Evolutionary conservation across 1,284 basidiomycete species (phyloP).

Genomic region (Singerocomus inundabilis): DNA sequence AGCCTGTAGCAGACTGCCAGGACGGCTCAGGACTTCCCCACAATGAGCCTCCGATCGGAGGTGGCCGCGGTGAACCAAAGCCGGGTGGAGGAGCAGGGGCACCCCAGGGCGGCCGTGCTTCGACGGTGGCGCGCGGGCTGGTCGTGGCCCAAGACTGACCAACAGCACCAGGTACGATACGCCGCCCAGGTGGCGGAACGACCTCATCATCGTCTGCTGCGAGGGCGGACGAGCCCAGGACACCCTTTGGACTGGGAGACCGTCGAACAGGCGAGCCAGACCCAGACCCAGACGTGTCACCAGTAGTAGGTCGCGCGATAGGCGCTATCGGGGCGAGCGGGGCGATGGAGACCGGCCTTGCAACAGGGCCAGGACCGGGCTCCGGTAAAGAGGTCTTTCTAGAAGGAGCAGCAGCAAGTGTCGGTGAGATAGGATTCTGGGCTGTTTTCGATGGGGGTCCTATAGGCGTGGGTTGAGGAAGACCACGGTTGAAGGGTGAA

Average conservation of each 20-base stretch:
- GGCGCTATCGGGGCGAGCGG: slow-evolving; percentile 38
- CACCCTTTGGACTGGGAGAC: slow-evolving; percentile 69
- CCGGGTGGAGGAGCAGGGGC: slow-evolving; percentile 36
- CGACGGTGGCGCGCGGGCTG: slow-evolving; percentile 40
- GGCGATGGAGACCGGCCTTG: slow-evolving; percentile 42
- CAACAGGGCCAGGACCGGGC: slow-evolving; percentile 57
- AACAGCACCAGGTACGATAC: slow-evolving; percentile 40
- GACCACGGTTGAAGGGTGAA: slow-evolving; percentile 39
- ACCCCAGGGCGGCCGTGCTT: slow-evolving; percentile 48
- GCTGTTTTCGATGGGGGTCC: slow-evolving; percentile 48
- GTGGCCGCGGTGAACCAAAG: slow-evolving; percentile 39
- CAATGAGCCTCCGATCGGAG: slow-evolving; percentile 36
- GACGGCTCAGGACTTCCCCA: slow-evolving; percentile 45
- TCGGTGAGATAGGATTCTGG: slow-evolving; percentile 41
- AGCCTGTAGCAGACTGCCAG: slow-evolving; percentile 49
- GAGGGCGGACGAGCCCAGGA: slow-evolving; percentile 74
- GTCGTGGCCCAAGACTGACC: slow-evolving; percentile 47
- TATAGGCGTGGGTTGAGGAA: slow-evolving; percentile 51
- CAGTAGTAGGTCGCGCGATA: slow-evolving; percentile 46
- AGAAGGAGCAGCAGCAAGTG: slow-evolving; percentile 35
- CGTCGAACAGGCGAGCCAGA: slow-evolving; percentile 62
- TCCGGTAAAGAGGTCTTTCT: slow-evolving; percentile 35
- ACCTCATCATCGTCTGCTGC: slow-evolving; percentile 77
- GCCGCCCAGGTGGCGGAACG: slow-evolving; percentile 50
- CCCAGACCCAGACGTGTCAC: slow-evolving; percentile 50